These are phyloP conservation scores for Parachlorella kessleri DNA, from an alignment of 139 green algal species.

Conservation along the genomic window DNA sequence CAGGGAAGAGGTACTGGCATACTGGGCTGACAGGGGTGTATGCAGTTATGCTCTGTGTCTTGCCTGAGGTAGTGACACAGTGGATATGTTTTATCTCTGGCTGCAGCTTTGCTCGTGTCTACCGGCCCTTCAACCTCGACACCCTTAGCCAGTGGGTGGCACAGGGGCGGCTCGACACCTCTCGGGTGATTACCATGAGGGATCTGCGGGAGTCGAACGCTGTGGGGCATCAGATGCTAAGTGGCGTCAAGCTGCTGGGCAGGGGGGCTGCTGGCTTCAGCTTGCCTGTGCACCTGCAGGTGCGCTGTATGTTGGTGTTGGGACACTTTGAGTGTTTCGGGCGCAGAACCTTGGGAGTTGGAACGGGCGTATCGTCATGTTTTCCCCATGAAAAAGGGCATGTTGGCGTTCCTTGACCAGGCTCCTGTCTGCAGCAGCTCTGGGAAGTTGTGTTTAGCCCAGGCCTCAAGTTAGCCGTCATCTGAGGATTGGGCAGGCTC, in stretches of 20 bases:
- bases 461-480: too few species aligned
- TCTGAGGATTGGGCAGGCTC: too few species aligned
- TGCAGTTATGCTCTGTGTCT: not conserved
- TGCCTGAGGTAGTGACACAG: not conserved
- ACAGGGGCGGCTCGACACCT: conserved; percentile 68
- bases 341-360: too few species aligned
- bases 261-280: conserved; percentile 37
- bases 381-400: too few species aligned
- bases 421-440: too few species aligned
- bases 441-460: too few species aligned
- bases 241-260: conserved; percentile 91
- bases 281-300: conserved; percentile 50
- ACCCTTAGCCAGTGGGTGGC: conserved; percentile 65
- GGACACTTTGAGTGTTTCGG: too few species aligned
- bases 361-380: too few species aligned
- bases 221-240: conserved; percentile 62
- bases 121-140: conserved; percentile 70
- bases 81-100: not conserved
- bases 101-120: conserved; percentile 56
- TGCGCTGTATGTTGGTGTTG: too few species aligned
- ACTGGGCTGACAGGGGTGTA: too few species aligned
- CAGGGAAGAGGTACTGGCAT: too few species aligned
- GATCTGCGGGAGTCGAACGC: conserved; percentile 72
- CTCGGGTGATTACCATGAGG: conserved; percentile 88
- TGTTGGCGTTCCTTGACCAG: too few species aligned